Base-by-base conservation (phyloP, 495 filamentous ascomycete species). In the Hypoxylon fragiforme region DNA sequence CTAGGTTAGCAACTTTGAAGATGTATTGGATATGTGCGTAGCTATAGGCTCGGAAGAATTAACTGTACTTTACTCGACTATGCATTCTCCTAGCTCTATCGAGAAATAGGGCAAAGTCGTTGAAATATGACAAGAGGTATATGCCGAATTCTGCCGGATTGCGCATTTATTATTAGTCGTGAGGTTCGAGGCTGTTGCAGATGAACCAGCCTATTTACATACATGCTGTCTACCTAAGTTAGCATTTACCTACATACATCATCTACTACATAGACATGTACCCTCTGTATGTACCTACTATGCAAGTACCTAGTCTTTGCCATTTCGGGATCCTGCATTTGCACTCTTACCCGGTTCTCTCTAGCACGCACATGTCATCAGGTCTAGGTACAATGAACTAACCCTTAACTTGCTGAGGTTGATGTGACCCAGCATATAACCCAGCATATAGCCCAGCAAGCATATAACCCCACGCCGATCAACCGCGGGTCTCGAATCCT, bases 401-500 rank as follows among this genome's bases (percentile, higher is more conserved):
- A 51, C 55, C 47, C 58, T 15, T 28, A 28, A 28, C 4, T 28
- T 28, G 24, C 24, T 28, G 4, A 57, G 53, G 46, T 51, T 52
- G 52, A 62, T 62, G 52, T 57, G 58, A 56, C 58, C 58, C 51
- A 21, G 48, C 52, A 55, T 32, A 57, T n/a, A n/a, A n/a, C n/a
- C n/a, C n/a, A n/a, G n/a, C n/a, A n/a, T n/a, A n/a, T n/a, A n/a
- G n/a, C n/a, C n/a, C n/a, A n/a, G n/a, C n/a, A n/a, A n/a, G n/a
- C n/a, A n/a, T n/a, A n/a, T 44, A 53, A 56, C 58, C 58, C 58
- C 58, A 62, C 52, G 58, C 52, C 39, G 58, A 62, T 62, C 58
- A 57, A n/a, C 42, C 58, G 58, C 52, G 37, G 32, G 58, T 49
- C 43, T 53, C 37, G 52, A 62, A 62, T 62, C 58, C 58, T 57